Evolutionary conservation across 192 early-diverging fungal species (phyloP).

Genomic region (Funneliformis mosseae): DNA sequence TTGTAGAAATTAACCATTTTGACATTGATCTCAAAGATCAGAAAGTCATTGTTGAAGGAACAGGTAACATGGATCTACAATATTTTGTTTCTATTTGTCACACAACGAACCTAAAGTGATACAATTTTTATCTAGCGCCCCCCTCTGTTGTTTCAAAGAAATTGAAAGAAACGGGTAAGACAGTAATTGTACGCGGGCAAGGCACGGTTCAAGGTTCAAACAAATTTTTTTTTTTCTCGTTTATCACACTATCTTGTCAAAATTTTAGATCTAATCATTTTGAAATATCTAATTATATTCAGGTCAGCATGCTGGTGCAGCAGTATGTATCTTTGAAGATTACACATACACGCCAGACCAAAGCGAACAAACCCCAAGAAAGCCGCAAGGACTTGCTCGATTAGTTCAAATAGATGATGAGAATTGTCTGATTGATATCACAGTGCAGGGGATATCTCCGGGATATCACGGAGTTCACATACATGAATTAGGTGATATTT

Average conservation of each 20-base stretch:
- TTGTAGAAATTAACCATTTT: slow-evolving; percentile 60
- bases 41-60: slow-evolving; percentile 75
- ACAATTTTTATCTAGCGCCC: slow-evolving; percentile 45
- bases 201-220: slow-evolving; percentile 57
- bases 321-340: slow-evolving; percentile 89
- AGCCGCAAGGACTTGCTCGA: slow-evolving; percentile 71
- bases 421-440: slow-evolving; percentile 80
- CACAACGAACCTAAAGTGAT: neutral
- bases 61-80: slow-evolving; percentile 41
- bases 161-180: slow-evolving; percentile 73
- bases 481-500: slow-evolving; percentile 82
- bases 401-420: slow-evolving; percentile 75
- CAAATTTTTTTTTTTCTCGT: neutral
- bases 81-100: too few relatives aligned
- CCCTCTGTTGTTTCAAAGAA: slow-evolving; percentile 65
- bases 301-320: slow-evolving; percentile 72
- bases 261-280: neutral
- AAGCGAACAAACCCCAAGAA: slow-evolving; percentile 15
- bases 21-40: slow-evolving; percentile 70
- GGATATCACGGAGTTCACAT: slow-evolving; percentile 73
- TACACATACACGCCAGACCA: slow-evolving; percentile 37
- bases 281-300: neutral
- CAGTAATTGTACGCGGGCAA: slow-evolving; percentile 77
- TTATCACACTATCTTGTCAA: neutral
- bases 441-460: slow-evolving; percentile 67